Conservation (phyloP, 2,329 filamentous ascomycete species). For the Tolypocladium capitatum region DNA sequence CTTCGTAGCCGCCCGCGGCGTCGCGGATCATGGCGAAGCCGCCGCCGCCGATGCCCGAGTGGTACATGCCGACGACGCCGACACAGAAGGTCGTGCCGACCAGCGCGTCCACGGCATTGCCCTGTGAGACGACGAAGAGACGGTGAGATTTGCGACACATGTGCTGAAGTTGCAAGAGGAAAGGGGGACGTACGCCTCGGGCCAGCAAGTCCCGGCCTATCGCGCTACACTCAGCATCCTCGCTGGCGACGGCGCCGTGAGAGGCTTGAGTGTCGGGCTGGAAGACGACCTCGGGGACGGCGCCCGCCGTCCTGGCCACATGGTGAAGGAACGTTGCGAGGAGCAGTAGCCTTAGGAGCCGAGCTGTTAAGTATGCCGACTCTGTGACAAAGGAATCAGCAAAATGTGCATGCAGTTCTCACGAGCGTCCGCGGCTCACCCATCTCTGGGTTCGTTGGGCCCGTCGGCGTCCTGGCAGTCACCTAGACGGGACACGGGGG, state of each 20-base stretch:
- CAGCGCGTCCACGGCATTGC: conserved; percentile 65
- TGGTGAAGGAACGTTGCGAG: conserved; percentile 1
- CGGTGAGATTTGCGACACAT: not conserved
- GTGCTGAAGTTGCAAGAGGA: not conserved
- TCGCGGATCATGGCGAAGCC: conserved; percentile 77
- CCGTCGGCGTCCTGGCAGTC: not conserved
- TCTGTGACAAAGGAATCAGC: not conserved
- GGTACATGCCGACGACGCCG: conserved; percentile 64
- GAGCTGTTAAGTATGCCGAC: not conserved
- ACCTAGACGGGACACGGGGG: not conserved
- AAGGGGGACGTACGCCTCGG: conserved; percentile 28
- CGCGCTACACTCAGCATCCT: conserved; percentile 53
- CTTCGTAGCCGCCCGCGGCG: conserved; percentile 63
- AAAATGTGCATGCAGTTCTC: not conserved
- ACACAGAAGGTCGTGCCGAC: conserved; percentile 65
- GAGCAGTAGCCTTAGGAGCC: not conserved
- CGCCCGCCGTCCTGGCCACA: conserved; percentile 3
- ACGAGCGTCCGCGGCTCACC: not conserved
- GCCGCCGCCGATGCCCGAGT: conserved; percentile 75
- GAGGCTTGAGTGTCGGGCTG: conserved; percentile 7
- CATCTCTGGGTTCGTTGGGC: not conserved
- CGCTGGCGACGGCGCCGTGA: conserved; percentile 55
- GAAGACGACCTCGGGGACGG: conserved; percentile 11
- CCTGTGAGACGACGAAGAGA: conserved; percentile 31
- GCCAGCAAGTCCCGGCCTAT: conserved; percentile 53